These are phyloP conservation scores for Alloascoidea hylecoeti DNA, from an alignment of 805 yeast genomes.

Conservation along the genomic window DNA sequence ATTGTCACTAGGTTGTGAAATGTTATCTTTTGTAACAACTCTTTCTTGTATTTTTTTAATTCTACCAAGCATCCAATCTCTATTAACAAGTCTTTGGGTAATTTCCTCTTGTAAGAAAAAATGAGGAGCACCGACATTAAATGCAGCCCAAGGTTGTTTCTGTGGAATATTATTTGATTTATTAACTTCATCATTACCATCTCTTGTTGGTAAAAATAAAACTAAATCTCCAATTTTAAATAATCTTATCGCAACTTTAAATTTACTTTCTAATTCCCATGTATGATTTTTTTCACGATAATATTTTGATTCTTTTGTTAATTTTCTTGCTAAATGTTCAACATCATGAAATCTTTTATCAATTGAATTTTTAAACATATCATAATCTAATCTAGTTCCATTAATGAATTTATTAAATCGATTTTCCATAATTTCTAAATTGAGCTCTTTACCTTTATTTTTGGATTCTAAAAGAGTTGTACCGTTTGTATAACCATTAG, in stretches of 20 bases:
- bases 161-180: constrained; percentile 6
- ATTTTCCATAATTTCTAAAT: background rate
- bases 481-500: background rate
- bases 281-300: constrained; percentile 21
- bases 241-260: constrained; percentile 49
- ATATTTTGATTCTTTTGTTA: constrained; percentile 56
- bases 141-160: constrained; percentile 77
- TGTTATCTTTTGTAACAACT: constrained; percentile 23
- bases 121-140: constrained; percentile 80
- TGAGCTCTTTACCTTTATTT: background rate
- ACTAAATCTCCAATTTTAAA: constrained; percentile 71
- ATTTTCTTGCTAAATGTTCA: constrained; percentile 74
- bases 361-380: constrained; percentile 27
- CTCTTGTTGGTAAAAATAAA: constrained; percentile 68
- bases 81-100: constrained; percentile 19
- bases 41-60: constrained; percentile 43
- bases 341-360: constrained; percentile 77
- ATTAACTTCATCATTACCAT: constrained; percentile 14
- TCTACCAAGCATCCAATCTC: constrained; percentile 79
- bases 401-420: background rate
- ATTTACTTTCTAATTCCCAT: constrained; percentile 15
- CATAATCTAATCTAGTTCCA: constrained; percentile 20
- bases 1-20: constrained; percentile 30
- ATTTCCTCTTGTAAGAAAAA: constrained; percentile 36
- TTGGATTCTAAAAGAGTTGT: background rate